These are phyloP conservation scores for Plasmodium yoelii DNA, from an alignment of 169 alveolate genomes.

Conservation along the genomic window DNA sequence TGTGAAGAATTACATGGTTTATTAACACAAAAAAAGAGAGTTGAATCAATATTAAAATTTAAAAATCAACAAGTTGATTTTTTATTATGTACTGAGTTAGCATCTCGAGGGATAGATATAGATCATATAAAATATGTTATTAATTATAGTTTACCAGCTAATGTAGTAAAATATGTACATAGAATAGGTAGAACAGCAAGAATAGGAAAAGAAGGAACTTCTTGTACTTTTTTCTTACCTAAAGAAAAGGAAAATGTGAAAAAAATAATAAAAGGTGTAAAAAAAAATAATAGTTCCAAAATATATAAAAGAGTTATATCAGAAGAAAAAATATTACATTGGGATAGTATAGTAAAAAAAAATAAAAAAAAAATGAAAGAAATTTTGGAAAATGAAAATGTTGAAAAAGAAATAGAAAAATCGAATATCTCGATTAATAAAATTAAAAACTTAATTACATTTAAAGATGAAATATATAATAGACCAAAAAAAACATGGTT, in stretches of 20 bases:
- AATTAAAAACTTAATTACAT: slow-evolving; percentile 81
- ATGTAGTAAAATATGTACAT: slow-evolving; percentile 92
- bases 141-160: slow-evolving; percentile 94
- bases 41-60: slow-evolving; percentile 92
- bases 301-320: slow-evolving; percentile 67
- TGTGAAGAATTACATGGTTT: slow-evolving; percentile 96
- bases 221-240: slow-evolving; percentile 93
- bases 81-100: slow-evolving; percentile 95
- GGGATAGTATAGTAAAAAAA: slow-evolving; percentile 77
- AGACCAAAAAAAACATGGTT: slow-evolving; percentile 83
- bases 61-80: slow-evolving; percentile 90
- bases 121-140: slow-evolving; percentile 93
- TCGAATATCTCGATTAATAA: slow-evolving; percentile 84
- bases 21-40: slow-evolving; percentile 93
- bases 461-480: slow-evolving; percentile 85
- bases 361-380: slow-evolving; percentile 81
- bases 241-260: slow-evolving; percentile 88
- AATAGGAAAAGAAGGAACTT: slow-evolving; percentile 93
- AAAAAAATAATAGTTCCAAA: slow-evolving; percentile 50
- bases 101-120: slow-evolving; percentile 96
- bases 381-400: slow-evolving; percentile 82
- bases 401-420: slow-evolving; percentile 82
- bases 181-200: slow-evolving; percentile 97
- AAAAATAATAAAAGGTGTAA: slow-evolving; percentile 82
- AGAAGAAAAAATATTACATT: slow-evolving; percentile 67